phyloP scores from a whole-genome alignment of 2,329 filamentous ascomycete genomes.

The Paecilomyces sp. region DNA sequence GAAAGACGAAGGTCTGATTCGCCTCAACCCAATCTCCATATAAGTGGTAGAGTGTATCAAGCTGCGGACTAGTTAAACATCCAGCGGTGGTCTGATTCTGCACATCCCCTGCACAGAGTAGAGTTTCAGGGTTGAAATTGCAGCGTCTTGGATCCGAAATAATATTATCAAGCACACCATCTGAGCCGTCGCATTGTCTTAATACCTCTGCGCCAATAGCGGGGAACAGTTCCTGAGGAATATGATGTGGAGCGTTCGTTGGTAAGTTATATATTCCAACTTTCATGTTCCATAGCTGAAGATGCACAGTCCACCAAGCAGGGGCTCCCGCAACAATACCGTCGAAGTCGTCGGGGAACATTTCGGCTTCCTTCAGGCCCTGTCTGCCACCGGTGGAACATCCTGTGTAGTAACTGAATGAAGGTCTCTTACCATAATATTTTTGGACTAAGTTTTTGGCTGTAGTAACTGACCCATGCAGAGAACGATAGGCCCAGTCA shows the following conservation, averaged over 20 bases:
- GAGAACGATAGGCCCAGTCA: slow-evolving; percentile 35
- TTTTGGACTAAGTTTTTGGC: background rate
- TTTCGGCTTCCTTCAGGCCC: slow-evolving; percentile 33
- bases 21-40: background rate
- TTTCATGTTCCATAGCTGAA: slow-evolving; percentile 37
- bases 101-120: slow-evolving; percentile 11
- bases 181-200: background rate
- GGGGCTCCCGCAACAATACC: slow-evolving; percentile 45
- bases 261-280: slow-evolving; percentile 12
- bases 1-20: background rate
- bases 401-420: slow-evolving; percentile 6
- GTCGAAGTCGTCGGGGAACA: slow-evolving; percentile 50
- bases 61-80: background rate
- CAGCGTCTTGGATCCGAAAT: slow-evolving; percentile 42
- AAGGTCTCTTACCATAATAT: background rate
- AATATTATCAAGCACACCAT: slow-evolving; percentile 36
- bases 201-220: background rate
- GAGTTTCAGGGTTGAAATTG: slow-evolving; percentile 30
- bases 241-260: slow-evolving; percentile 16
- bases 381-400: slow-evolving; percentile 11
- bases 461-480: background rate
- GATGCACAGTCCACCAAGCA: slow-evolving; percentile 46
- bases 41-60: background rate
- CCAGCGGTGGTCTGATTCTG: background rate
- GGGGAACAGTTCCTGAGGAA: slow-evolving; percentile 20